Percentiles rank a stretch among this genome's conserved stretches.
phyloP scores from a whole-genome alignment of 805 yeast genomes.

The Candida silvicultrix region DNA sequence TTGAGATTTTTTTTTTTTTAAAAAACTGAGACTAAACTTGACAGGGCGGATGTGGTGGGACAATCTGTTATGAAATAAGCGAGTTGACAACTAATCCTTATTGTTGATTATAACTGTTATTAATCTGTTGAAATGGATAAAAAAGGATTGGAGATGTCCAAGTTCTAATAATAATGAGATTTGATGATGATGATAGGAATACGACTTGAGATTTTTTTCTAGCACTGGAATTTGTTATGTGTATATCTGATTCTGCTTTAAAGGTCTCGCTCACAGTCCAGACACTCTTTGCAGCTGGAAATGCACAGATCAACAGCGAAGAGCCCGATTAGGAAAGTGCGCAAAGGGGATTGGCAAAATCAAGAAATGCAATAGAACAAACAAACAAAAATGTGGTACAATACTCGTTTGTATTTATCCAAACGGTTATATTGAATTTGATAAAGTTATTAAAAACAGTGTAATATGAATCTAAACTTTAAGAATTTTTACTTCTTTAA shows the following conservation, averaged over 20 bases:
- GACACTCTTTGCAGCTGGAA: neutral
- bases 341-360: neutral
- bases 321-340: neutral
- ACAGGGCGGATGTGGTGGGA: neutral
- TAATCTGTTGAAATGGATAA: neutral
- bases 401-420: no score
- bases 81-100: no score
- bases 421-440: no score
- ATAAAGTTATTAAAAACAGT: no score
- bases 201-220: neutral
- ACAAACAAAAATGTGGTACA: neutral
- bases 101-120: no score
- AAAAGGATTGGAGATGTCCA: neutral
- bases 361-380: neutral
- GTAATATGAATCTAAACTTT: no score
- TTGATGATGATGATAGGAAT: neutral
- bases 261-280: neutral
- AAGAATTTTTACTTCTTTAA: no score
- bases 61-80: neutral
- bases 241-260: neutral
- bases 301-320: neutral
- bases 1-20: no score
- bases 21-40: neutral
- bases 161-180: neutral
- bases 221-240: neutral